A percentile compares a stretch with the other conserved stretches of the same genome.
These are phyloP conservation scores for Dothistroma pini DNA, from an alignment of 2,329 filamentous ascomycete genomes.

Conservation along the genomic window DNA sequence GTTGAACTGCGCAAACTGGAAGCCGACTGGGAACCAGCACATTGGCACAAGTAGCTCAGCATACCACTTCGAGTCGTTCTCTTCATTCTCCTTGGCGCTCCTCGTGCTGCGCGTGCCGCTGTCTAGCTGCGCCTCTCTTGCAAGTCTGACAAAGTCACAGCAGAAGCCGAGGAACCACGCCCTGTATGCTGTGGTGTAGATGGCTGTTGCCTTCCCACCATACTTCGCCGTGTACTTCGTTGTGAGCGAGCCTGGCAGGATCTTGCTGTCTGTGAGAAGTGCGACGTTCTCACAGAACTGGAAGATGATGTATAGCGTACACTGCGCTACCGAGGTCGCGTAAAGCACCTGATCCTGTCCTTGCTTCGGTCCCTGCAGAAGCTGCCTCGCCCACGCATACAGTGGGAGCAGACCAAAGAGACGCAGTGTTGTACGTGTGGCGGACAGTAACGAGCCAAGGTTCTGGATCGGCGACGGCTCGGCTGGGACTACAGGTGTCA, in stretches of 20 bases:
- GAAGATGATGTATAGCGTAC: constrained; percentile 42
- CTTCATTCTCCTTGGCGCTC: constrained; percentile 24
- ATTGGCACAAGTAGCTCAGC: constrained; percentile 41
- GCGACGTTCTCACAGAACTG: constrained; percentile 45
- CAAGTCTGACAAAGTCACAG: constrained; percentile 44
- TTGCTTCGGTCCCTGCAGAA: constrained; percentile 40
- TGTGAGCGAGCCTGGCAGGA: constrained; percentile 37
- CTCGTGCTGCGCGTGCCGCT: constrained; percentile 31
- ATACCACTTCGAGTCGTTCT: constrained; percentile 43
- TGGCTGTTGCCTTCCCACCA: constrained; percentile 34
- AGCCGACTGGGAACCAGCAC: constrained; percentile 44
- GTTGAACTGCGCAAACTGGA: constrained; percentile 38
- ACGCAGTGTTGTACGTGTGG: constrained; percentile 43
- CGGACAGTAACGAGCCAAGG: constrained; percentile 40
- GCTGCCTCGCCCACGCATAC: constrained; percentile 44
- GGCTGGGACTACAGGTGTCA: constrained; percentile 19
- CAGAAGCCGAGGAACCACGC: constrained; percentile 43
- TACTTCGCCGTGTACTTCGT: constrained; percentile 33
- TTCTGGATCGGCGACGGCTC: constrained; percentile 33
- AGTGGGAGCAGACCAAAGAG: constrained; percentile 43
- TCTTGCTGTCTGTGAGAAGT: constrained; percentile 41
- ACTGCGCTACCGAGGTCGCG: constrained; percentile 40
- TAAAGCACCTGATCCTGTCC: constrained; percentile 43
- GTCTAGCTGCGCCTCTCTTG: constrained; percentile 43
- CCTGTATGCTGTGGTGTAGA: constrained; percentile 42